Percentiles rank a stretch among this genome's conserved stretches.
Conservation (phyloP, 2,329 filamentous ascomycete species). For the Sporothrix curviconia region DNA sequence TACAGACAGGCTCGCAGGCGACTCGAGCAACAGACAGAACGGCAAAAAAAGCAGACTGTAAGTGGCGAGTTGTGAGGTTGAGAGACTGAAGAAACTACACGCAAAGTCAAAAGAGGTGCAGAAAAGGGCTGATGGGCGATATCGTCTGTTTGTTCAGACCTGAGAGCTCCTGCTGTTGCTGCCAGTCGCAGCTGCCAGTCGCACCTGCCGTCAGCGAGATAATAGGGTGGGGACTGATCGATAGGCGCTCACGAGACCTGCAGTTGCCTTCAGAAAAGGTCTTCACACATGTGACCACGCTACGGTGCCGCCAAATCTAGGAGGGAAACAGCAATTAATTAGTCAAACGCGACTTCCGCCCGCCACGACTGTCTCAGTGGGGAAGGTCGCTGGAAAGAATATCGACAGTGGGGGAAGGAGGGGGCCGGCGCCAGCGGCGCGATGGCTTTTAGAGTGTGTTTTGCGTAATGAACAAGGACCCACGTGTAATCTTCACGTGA, state of each 20-base stretch:
- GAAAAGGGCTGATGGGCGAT: neutral
- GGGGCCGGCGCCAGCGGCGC: neutral
- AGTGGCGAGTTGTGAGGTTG: neutral
- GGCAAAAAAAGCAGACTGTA: neutral
- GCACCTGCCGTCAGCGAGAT: constrained; percentile 5
- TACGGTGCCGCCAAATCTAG: constrained; percentile 4
- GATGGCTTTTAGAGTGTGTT: no score
- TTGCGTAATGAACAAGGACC: no score
- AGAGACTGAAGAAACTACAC: neutral
- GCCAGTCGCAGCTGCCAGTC: neutral
- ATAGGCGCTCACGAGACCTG: constrained; percentile 22
- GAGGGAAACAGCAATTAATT: constrained; percentile 4
- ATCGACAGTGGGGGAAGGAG: constrained; percentile 7
- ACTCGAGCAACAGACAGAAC: neutral
- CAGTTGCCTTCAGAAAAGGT: constrained; percentile 15
- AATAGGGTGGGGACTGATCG: constrained; percentile 8
- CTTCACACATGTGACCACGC: constrained; percentile 22
- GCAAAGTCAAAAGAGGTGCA: neutral
- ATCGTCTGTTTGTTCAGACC: neutral
- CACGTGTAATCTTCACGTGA: no score
- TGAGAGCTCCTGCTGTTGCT: constrained; percentile 1
- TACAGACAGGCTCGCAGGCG: neutral
- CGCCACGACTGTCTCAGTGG: constrained; percentile 11
- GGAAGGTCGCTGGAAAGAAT: constrained; percentile 5
- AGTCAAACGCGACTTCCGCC: constrained; percentile 9